Conservation (phyloP, 2,329 filamentous ascomycete genomes). For the Aspergillus spinulosporus region DNA sequence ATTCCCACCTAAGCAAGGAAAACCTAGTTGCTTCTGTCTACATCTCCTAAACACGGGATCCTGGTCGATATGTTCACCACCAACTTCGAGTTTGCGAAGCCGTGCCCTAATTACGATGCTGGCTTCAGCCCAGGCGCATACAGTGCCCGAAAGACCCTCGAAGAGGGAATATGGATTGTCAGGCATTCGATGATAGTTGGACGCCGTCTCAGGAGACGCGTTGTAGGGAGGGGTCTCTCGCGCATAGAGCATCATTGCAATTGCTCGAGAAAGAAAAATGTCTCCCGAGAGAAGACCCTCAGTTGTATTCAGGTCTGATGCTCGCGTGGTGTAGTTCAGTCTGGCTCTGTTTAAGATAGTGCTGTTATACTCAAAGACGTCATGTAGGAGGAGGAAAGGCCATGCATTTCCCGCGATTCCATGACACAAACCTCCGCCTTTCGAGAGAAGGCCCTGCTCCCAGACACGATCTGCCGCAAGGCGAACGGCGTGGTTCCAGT, state of each 20-base stretch:
- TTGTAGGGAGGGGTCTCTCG: constrained; percentile 41
- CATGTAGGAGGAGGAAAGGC: constrained; percentile 40
- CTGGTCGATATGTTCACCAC: neutral
- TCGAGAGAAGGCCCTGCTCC: constrained; percentile 44
- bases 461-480: constrained; percentile 39
- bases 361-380: constrained; percentile 37
- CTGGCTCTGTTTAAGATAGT: constrained; percentile 25
- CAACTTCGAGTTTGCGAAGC: constrained; percentile 36
- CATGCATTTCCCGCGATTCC: constrained; percentile 46
- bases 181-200: constrained; percentile 40
- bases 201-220: constrained; percentile 16
- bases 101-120: constrained; percentile 37
- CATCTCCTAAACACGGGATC: neutral
- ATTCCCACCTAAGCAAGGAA: constrained; percentile 4
- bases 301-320: neutral
- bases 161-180: constrained; percentile 43
- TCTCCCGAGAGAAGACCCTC: constrained; percentile 31
- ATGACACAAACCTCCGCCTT: constrained; percentile 45
- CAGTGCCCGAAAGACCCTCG: constrained; percentile 42
- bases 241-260: constrained; percentile 41
- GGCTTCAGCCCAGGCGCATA: constrained; percentile 46
- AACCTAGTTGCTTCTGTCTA: constrained; percentile 2
- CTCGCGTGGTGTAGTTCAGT: constrained; percentile 24
- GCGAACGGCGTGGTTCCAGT: constrained; percentile 40
- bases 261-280: constrained; percentile 40